phyloP scores from a whole-genome alignment of 2,329 filamentous ascomycete genomes.

The Rugonectria rugulosa region DNA sequence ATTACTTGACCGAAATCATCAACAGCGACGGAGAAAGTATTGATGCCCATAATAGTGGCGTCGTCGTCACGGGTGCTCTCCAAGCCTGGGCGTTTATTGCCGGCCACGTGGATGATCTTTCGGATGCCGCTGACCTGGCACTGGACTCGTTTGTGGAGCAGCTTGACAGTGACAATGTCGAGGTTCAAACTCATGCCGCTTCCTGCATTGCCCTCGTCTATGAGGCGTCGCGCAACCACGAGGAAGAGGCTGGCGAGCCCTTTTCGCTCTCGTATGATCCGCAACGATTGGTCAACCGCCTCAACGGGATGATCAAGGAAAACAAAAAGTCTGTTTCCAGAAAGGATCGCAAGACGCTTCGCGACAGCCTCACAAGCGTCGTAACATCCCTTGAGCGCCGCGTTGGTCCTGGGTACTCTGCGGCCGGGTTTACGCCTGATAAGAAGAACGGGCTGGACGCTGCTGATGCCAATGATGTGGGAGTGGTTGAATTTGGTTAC shows the following conservation, averaged over 20 bases:
- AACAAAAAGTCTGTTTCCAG: slow-evolving; percentile 60
- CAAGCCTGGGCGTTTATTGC: slow-evolving; percentile 83
- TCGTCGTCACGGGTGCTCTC: slow-evolving; percentile 76
- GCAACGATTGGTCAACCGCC: slow-evolving; percentile 55
- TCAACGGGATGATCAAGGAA: slow-evolving; percentile 56
- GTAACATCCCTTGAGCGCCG: slow-evolving; percentile 62
- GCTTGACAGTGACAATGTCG: slow-evolving; percentile 75
- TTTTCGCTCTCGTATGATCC: slow-evolving; percentile 61
- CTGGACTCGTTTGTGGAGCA: slow-evolving; percentile 87
- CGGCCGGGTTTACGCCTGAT: slow-evolving; percentile 50
- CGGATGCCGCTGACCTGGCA: slow-evolving; percentile 73
- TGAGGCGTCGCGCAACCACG: slow-evolving; percentile 67
- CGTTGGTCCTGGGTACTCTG: slow-evolving; percentile 63
- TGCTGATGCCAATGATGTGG: slow-evolving; percentile 50
- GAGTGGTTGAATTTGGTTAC: slow-evolving; percentile 60
- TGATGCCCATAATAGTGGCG: slow-evolving; percentile 73
- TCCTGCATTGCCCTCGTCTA: slow-evolving; percentile 84
- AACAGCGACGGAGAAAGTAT: slow-evolving; percentile 80
- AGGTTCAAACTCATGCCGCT: slow-evolving; percentile 79
- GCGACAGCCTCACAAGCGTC: slow-evolving; percentile 58
- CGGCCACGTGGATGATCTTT: slow-evolving; percentile 78
- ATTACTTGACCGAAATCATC: slow-evolving; percentile 78
- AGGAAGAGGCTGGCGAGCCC: slow-evolving; percentile 57
- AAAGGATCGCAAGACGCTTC: slow-evolving; percentile 56
- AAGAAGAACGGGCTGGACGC: slow-evolving; percentile 53